A percentile compares a stretch with the other conserved stretches of the same genome.
Conservation (phyloP, 2,329 filamentous ascomycete genomes). For the Fusarium pseudoanthophilum region DNA sequence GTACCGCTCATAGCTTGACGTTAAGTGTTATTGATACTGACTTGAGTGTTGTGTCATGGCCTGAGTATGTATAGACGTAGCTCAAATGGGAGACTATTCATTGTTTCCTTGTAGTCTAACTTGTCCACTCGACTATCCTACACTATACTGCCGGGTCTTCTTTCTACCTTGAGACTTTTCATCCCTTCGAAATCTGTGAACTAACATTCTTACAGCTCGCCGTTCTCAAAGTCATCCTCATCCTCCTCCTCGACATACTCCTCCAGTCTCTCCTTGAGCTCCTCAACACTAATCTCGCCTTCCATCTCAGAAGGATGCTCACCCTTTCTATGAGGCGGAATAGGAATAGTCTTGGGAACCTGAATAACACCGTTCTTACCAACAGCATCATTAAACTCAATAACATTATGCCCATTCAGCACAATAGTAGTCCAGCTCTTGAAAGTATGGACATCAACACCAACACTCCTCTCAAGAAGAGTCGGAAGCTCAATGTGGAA, state of each 20-base stretch:
- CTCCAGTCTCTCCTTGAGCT: slow-evolving; percentile 46
- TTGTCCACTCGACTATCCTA: not conserved
- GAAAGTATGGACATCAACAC: slow-evolving; percentile 76
- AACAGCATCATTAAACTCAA: slow-evolving; percentile 75
- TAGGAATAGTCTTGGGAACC: slow-evolving; percentile 75
- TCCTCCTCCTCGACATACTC: slow-evolving; percentile 40
- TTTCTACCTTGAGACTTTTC: not conserved
- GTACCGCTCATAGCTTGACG: no score
- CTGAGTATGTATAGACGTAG: no score
- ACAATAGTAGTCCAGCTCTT: slow-evolving; percentile 77
- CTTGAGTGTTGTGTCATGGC: rapidly evolving
- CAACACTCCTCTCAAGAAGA: slow-evolving; percentile 72
- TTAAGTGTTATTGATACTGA: rapidly evolving
- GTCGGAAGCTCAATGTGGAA: slow-evolving; percentile 78
- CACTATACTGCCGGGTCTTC: rapidly evolving
- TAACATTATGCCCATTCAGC: slow-evolving; percentile 77
- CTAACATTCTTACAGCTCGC: slow-evolving; percentile 22
- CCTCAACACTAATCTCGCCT: slow-evolving; percentile 45
- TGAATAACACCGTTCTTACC: slow-evolving; percentile 87
- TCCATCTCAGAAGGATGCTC: slow-evolving; percentile 7
- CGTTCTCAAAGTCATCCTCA: not conserved
- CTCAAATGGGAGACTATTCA: not conserved
- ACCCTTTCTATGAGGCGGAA: slow-evolving; percentile 72
- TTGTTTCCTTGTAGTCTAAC: not conserved
- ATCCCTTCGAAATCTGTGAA: no score